These are phyloP conservation scores for Pichia sp. DNA, from an alignment of 1,139 yeast genomes.

Conservation along the genomic window DNA sequence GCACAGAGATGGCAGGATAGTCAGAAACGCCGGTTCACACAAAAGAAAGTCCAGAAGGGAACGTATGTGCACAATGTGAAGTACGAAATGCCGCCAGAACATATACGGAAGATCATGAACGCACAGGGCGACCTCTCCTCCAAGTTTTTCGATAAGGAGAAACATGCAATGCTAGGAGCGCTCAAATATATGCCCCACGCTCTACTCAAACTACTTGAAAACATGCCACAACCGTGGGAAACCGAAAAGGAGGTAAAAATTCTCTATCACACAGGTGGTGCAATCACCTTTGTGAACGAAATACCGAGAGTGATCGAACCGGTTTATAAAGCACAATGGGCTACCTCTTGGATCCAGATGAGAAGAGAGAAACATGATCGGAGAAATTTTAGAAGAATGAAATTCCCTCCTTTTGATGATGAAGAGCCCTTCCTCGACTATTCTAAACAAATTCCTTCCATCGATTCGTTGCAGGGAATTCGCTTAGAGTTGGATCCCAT, in stretches of 20 bases:
- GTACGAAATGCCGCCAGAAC: slow-evolving; percentile 92
- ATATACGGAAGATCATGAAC: slow-evolving; percentile 74
- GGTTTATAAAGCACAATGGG: slow-evolving; percentile 92
- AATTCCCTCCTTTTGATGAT: slow-evolving; percentile 95
- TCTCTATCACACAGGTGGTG: slow-evolving; percentile 86
- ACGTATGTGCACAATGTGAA: slow-evolving; percentile 56
- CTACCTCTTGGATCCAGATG: slow-evolving; percentile 89
- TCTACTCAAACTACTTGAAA: slow-evolving; percentile 77
- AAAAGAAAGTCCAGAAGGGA: slow-evolving; percentile 33
- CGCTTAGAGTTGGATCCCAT: slow-evolving; percentile 57
- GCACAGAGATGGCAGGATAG: slow-evolving; percentile 61
- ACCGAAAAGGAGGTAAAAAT: slow-evolving; percentile 79
- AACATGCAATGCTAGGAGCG: slow-evolving; percentile 84
- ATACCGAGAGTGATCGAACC: slow-evolving; percentile 90
- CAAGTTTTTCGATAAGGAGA: slow-evolving; percentile 77
- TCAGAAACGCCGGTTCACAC: slow-evolving; percentile 54
- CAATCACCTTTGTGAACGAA: slow-evolving; percentile 92
- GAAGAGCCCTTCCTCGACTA: slow-evolving; percentile 91
- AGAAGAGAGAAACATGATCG: slow-evolving; percentile 90
- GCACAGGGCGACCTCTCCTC: slow-evolving; percentile 87
- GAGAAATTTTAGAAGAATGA: slow-evolving; percentile 81
- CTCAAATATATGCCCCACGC: slow-evolving; percentile 96
- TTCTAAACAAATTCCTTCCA: slow-evolving; percentile 69
- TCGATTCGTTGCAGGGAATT: slow-evolving; percentile 69
- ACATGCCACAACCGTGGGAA: slow-evolving; percentile 99